A percentile compares a stretch with the other conserved stretches of the same genome.
phyloP scores from a whole-genome alignment of 2,329 filamentous ascomycete genomes.

The Trichophyton simii region DNA sequence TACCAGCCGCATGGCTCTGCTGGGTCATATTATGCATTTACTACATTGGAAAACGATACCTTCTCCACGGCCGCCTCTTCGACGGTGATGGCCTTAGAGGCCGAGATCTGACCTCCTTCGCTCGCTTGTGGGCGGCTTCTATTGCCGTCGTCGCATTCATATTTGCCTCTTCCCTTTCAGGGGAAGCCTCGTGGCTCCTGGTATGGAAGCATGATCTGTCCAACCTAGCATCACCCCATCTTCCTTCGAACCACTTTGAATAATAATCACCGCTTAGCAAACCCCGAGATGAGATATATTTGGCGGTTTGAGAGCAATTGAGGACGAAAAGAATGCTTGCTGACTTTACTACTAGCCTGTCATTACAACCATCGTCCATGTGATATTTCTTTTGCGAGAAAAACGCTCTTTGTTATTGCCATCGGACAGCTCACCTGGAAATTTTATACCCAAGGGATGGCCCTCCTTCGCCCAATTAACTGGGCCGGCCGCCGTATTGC shows the following conservation, averaged over 20 bases:
- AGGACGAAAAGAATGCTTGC: background rate
- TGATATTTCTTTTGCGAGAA: conserved; percentile 4
- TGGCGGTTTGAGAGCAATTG: background rate
- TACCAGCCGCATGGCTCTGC: background rate
- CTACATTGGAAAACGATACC: background rate
- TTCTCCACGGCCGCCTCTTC: background rate
- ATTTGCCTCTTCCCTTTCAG: background rate
- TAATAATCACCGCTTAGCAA: background rate
- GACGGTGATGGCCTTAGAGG: background rate
- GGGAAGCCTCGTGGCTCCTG: conserved; percentile 3
- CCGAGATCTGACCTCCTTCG: background rate
- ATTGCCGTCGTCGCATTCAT: background rate
- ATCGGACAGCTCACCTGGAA: background rate
- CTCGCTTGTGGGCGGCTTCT: background rate
- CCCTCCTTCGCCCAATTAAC: background rate
- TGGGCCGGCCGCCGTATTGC: background rate
- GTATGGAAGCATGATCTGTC: background rate
- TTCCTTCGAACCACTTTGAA: background rate
- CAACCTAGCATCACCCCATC: too few relatives aligned
- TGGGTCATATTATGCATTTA: background rate
- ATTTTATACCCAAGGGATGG: background rate
- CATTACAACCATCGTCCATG: background rate
- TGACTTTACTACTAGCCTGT: background rate
- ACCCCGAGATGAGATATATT: background rate
- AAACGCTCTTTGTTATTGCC: conserved; percentile 1